phyloP scores from a whole-genome alignment of 345 rosid species.

The Heritiera fomes region DNA sequence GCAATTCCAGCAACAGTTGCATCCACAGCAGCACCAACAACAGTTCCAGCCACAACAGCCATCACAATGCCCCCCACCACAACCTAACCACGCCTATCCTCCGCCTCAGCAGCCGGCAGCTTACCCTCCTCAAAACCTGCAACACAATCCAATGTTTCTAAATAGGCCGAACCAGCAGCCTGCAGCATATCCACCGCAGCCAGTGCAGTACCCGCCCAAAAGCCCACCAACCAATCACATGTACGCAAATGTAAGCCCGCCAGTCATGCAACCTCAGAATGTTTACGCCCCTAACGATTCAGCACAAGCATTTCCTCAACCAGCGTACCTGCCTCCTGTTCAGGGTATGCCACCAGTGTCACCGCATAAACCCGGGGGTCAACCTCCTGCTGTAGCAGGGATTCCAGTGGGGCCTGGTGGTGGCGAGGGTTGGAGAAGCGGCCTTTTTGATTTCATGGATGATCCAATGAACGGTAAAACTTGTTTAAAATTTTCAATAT shows the following conservation, averaged over 20 bases:
- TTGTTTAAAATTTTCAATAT: neutral
- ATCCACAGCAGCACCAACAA: neutral
- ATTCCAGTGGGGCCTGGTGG: constrained; percentile 22
- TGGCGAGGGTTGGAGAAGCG: constrained; percentile 48
- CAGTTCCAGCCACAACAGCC: no score
- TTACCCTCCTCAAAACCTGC: constrained; percentile 6
- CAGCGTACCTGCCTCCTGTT: neutral
- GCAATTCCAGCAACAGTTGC: neutral
- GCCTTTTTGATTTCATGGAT: constrained; percentile 66
- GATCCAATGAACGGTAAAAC: constrained; percentile 57
- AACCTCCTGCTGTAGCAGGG: constrained; percentile 15
- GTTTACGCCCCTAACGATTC: neutral
- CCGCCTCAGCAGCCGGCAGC: neutral
- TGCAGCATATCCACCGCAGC: constrained; percentile 5
- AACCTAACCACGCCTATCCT: constrained; percentile 10
- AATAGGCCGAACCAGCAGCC: constrained; percentile 15
- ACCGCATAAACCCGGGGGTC: neutral
- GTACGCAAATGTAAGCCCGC: constrained; percentile 13
- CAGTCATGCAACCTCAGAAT: neutral
- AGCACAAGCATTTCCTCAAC: constrained; percentile 16
- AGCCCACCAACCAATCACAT: constrained; percentile 10
- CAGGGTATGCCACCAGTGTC: constrained; percentile 4
- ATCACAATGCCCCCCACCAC: constrained; percentile 14
- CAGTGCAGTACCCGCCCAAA: constrained; percentile 23
- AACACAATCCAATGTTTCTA: neutral